Evolutionary conservation across 192 early-diverging fungal species (phyloP).

Genomic region (Piromyces finnis): DNA sequence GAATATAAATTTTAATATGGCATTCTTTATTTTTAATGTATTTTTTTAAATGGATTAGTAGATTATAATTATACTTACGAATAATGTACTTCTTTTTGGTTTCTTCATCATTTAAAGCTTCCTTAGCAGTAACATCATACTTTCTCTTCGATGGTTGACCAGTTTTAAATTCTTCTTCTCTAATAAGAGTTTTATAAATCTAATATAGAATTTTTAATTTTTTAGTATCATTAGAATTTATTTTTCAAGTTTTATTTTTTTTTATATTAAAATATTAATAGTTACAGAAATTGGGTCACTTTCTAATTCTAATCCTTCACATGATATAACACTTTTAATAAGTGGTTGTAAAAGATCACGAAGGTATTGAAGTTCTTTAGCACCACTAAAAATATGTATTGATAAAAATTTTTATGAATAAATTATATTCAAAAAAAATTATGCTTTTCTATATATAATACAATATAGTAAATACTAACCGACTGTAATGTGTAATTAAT

Average conservation of each 20-base stretch:
- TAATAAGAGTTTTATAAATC: constrained; percentile 74
- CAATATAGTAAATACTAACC: constrained; percentile 30
- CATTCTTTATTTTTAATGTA: background rate
- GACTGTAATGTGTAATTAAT: constrained; percentile 84
- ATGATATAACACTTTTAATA: constrained; percentile 57
- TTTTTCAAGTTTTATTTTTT: background rate
- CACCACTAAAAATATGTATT: constrained; percentile 30
- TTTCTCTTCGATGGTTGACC: constrained; percentile 59
- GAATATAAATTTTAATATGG: too few species aligned
- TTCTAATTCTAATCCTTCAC: constrained; percentile 70
- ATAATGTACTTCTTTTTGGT: constrained; percentile 14
- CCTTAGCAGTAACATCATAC: constrained; percentile 57
- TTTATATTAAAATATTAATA: background rate
- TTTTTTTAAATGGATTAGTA: background rate
- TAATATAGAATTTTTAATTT: too few species aligned
- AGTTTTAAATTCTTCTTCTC: constrained; percentile 74
- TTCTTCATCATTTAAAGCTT: constrained; percentile 69
- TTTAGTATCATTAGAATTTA: too few species aligned
- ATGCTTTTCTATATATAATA: too few species aligned
- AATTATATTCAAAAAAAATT: too few species aligned
- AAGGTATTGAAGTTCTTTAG: constrained; percentile 85
- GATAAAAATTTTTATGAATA: too few species aligned
- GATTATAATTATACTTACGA: constrained; percentile 7
- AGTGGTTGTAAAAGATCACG: constrained; percentile 66
- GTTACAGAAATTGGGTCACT: constrained; percentile 44